These are phyloP conservation scores for Cryptosporidium andersoni DNA, from an alignment of 169 alveolate species.

Conservation along the genomic window DNA sequence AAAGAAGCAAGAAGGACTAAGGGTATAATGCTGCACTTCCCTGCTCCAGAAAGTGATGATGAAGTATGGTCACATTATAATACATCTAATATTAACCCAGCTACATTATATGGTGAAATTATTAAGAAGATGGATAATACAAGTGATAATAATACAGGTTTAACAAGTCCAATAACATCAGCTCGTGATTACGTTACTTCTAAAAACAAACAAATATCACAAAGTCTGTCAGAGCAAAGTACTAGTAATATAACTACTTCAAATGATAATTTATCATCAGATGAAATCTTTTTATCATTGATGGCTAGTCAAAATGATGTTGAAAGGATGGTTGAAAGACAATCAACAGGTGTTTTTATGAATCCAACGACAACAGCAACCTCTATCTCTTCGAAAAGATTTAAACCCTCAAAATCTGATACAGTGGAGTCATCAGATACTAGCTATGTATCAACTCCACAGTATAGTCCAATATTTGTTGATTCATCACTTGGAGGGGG, in stretches of 20 bases:
- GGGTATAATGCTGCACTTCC: slow-evolving; percentile 64
- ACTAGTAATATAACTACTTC: slow-evolving; percentile 7
- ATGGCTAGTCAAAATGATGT: slow-evolving; percentile 54
- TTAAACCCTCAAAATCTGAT: slow-evolving; percentile 60
- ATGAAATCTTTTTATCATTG: slow-evolving; percentile 26
- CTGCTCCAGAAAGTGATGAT: slow-evolving; percentile 71
- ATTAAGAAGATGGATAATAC: slow-evolving; percentile 61
- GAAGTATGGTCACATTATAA: slow-evolving; percentile 71
- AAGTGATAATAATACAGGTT: slow-evolving; percentile 10
- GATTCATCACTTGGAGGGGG: slow-evolving; percentile 11
- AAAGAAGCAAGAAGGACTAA: slow-evolving; percentile 67
- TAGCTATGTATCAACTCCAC: slow-evolving; percentile 5
- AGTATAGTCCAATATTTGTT: slow-evolving; percentile 22
- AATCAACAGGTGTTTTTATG: slow-evolving; percentile 27
- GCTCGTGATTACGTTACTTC: slow-evolving; percentile 66
- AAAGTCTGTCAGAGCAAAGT: not conserved
- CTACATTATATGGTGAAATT: slow-evolving; percentile 64
- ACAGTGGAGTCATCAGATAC: slow-evolving; percentile 61
- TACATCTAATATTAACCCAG: slow-evolving; percentile 66
- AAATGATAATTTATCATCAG: slow-evolving; percentile 45
- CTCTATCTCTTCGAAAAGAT: slow-evolving; percentile 46
- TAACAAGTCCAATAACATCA: slow-evolving; percentile 58
- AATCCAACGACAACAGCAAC: slow-evolving; percentile 59
- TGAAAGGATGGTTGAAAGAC: slow-evolving; percentile 58
- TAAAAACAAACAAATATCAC: slow-evolving; percentile 24